Conservation (phyloP, 805 yeast species). For the Teunomyces tritomae region DNA sequence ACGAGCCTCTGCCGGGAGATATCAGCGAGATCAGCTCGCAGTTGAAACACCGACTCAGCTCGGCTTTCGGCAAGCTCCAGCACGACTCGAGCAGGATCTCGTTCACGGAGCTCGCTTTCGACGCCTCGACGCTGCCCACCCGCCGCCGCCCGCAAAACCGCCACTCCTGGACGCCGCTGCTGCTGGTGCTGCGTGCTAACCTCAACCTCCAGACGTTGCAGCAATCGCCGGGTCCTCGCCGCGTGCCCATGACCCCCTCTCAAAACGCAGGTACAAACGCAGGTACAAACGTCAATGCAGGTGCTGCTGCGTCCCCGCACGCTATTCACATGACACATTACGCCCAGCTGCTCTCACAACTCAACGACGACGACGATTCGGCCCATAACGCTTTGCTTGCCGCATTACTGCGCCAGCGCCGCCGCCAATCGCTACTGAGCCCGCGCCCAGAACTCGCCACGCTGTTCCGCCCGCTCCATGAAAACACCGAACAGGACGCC, state of each 20-base stretch:
- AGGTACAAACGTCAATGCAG: no score
- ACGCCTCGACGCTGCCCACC: conserved; percentile 17
- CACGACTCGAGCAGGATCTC: conserved; percentile 22
- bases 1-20: conserved; percentile 11
- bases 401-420: conserved; percentile 33
- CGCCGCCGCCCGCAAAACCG: not conserved
- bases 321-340: conserved; percentile 1
- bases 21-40: conserved; percentile 36
- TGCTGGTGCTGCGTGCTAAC: conserved; percentile 27
- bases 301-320: not conserved
- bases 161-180: not conserved
- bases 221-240: conserved; percentile 22
- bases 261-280: no score
- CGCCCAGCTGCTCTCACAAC: conserved; percentile 5
- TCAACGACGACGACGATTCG: conserved; percentile 32
- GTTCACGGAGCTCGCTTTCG: conserved; percentile 29
- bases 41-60: conserved; percentile 34
- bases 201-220: conserved; percentile 38
- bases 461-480: not conserved
- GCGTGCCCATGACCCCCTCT: not conserved
- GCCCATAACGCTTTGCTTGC: conserved; percentile 46
- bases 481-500: conserved; percentile 45
- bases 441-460: conserved; percentile 6
- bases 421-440: conserved; percentile 18
- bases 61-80: conserved; percentile 41